A percentile compares a stretch with the other conserved stretches of the same genome.
phyloP scores from a whole-genome alignment of 495 filamentous ascomycete species.

The Hypoxylon lienhwacheense region DNA sequence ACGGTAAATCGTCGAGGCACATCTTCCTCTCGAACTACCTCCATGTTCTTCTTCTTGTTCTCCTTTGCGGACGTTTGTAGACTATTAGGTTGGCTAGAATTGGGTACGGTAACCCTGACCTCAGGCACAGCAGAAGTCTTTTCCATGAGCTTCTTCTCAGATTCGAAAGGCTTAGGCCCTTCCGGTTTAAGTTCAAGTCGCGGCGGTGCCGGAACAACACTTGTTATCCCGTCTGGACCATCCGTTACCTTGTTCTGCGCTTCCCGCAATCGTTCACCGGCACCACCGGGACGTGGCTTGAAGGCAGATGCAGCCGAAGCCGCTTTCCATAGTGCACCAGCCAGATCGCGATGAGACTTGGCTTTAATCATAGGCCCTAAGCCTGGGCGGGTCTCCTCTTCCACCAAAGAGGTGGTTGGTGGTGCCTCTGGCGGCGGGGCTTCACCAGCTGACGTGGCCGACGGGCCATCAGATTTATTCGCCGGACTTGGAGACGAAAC shows the following conservation, averaged over 20 bases:
- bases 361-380: constrained; percentile 87
- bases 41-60: constrained; percentile 41
- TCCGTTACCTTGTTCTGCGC: constrained; percentile 55
- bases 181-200: constrained; percentile 39
- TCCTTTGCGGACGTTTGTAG: constrained; percentile 49
- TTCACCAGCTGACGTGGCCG: constrained; percentile 26
- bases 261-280: constrained; percentile 69
- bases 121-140: constrained; percentile 48
- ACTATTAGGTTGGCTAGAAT: constrained; percentile 40
- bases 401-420: constrained; percentile 36
- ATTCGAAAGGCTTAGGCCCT: constrained; percentile 25
- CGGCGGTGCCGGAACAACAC: constrained; percentile 78
- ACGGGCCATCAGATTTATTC: constrained; percentile 26
- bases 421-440: constrained; percentile 27
- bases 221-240: constrained; percentile 83
- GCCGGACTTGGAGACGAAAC: constrained; percentile 9
- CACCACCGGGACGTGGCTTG: constrained; percentile 80
- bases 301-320: constrained; percentile 78
- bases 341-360: constrained; percentile 69
- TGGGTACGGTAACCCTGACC: constrained; percentile 52
- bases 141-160: constrained; percentile 41
- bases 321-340: constrained; percentile 78
- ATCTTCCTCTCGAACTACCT: constrained; percentile 41
- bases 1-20: constrained; percentile 59
- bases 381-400: constrained; percentile 68